These are phyloP conservation scores for Patellifolia procumbens DNA, from an alignment of 179 eudicot genomes.

Conservation along the genomic window DNA sequence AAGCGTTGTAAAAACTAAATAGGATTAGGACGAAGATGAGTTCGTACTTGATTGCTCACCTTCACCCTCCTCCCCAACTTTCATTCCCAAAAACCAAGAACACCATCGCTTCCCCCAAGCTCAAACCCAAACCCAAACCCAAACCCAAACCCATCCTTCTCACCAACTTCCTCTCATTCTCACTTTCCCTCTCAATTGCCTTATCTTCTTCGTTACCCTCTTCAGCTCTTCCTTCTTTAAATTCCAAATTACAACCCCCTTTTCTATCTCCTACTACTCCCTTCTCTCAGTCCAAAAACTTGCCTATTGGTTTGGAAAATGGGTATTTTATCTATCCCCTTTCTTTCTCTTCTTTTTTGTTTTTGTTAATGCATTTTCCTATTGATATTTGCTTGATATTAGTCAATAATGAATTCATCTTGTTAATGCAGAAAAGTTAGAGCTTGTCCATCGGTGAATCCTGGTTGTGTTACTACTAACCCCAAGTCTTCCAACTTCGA, in stretches of 20 bases:
- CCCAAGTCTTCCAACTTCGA: conserved; percentile 70
- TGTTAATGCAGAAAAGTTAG: conserved; percentile 70
- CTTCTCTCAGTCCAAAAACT: conserved; percentile 84
- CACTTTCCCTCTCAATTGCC: conserved; percentile 58
- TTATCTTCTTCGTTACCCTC: conserved; percentile 63
- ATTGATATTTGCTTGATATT: not conserved
- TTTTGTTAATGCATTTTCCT: not conserved
- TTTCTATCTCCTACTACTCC: conserved; percentile 63
- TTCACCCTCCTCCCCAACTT: conserved; percentile 30
- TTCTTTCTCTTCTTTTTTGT: not conserved
- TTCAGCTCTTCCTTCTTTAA: conserved; percentile 65
- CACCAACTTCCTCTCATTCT: conserved; percentile 51
- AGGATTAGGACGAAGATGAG: not conserved
- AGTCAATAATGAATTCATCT: not conserved
- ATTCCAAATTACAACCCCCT: conserved; percentile 42
- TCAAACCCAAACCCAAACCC: not conserved
- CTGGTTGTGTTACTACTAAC: conserved; percentile 87
- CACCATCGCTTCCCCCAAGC: conserved; percentile 24
- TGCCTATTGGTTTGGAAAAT: conserved; percentile 76
- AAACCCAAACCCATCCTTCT: conserved; percentile 28
- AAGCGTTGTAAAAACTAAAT: not conserved
- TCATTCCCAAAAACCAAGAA: conserved; percentile 22
- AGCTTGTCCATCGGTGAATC: conserved; percentile 84
- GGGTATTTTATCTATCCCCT: conserved; percentile 46
- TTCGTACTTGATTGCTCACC: conserved; percentile 22